These are phyloP conservation scores for Starmerella kuoi DNA, from an alignment of 805 yeast genomes.

Conservation along the genomic window DNA sequence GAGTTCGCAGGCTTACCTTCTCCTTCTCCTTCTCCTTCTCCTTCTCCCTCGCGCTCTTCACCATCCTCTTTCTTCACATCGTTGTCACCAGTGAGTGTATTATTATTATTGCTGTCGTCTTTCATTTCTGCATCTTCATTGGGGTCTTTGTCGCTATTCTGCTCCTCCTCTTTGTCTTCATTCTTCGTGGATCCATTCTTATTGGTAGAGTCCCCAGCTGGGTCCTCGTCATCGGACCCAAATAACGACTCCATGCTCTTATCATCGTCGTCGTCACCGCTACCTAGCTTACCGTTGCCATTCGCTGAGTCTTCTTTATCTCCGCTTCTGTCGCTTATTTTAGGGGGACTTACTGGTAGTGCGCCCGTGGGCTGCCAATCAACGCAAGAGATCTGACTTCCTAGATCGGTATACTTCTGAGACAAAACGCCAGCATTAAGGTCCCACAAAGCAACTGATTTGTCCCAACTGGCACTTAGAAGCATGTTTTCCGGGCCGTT, in stretches of 20 bases:
- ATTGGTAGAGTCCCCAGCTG: too few relatives aligned
- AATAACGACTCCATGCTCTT: constrained; percentile 41
- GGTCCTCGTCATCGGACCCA: constrained; percentile 44
- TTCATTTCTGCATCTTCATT: too few relatives aligned
- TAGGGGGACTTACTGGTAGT: neutral
- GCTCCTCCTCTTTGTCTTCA: constrained; percentile 21
- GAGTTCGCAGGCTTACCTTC: neutral
- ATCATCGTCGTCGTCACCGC: constrained; percentile 19
- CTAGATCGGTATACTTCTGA: constrained; percentile 40
- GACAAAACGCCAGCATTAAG: constrained; percentile 52
- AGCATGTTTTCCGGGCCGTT: constrained; percentile 51
- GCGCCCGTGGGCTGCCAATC: constrained; percentile 37
- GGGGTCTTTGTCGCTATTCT: constrained; percentile 13
- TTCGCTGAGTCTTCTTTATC: neutral
- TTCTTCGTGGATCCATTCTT: too few relatives aligned
- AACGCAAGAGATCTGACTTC: constrained; percentile 70
- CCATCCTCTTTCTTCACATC: constrained; percentile 7
- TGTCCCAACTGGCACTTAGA: constrained; percentile 87
- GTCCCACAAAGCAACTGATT: constrained; percentile 71
- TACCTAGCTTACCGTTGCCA: too few relatives aligned
- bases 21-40: neutral
- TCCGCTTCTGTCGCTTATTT: neutral
- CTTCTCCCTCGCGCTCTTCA: too few relatives aligned
- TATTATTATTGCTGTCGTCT: neutral
- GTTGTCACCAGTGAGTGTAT: constrained; percentile 30